phyloP scores from a whole-genome alignment of 2,329 filamentous ascomycete species.

The Penicillium fuscoglaucum region DNA sequence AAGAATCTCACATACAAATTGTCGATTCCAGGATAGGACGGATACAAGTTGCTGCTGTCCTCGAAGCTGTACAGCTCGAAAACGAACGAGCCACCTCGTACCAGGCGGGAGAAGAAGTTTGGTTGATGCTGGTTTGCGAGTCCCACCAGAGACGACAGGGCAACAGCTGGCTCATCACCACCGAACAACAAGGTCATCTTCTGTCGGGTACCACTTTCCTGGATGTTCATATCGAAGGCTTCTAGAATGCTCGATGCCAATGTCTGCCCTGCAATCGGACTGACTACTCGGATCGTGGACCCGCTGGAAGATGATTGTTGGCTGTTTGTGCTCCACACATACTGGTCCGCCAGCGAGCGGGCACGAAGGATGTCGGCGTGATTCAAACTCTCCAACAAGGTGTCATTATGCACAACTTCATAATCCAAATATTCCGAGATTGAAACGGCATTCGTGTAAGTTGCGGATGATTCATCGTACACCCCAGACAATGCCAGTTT shows the following conservation, averaged over 20 bases:
- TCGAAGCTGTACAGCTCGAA: constrained; percentile 54
- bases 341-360: constrained; percentile 52
- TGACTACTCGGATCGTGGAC: constrained; percentile 32
- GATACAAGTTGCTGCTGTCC: constrained; percentile 29
- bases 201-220: constrained; percentile 36
- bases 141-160: constrained; percentile 51
- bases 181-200: constrained; percentile 54
- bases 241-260: constrained; percentile 42
- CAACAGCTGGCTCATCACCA: constrained; percentile 51
- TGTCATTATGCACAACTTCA: constrained; percentile 53
- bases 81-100: constrained; percentile 50
- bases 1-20: constrained; percentile 58
- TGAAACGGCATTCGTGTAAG: constrained; percentile 54
- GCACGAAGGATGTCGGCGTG: constrained; percentile 36
- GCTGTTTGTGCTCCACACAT: constrained; percentile 50
- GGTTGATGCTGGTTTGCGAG: constrained; percentile 41
- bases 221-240: constrained; percentile 42
- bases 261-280: constrained; percentile 46
- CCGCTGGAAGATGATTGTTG: constrained; percentile 40
- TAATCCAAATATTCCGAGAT: constrained; percentile 61
- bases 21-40: constrained; percentile 41
- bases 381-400: constrained; percentile 36
- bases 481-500: constrained; percentile 45
- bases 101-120: constrained; percentile 53
- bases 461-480: constrained; percentile 41